Conservation (phyloP, 2,329 filamentous ascomycete genomes). For the Ophiostoma himal-ulmi region DNA sequence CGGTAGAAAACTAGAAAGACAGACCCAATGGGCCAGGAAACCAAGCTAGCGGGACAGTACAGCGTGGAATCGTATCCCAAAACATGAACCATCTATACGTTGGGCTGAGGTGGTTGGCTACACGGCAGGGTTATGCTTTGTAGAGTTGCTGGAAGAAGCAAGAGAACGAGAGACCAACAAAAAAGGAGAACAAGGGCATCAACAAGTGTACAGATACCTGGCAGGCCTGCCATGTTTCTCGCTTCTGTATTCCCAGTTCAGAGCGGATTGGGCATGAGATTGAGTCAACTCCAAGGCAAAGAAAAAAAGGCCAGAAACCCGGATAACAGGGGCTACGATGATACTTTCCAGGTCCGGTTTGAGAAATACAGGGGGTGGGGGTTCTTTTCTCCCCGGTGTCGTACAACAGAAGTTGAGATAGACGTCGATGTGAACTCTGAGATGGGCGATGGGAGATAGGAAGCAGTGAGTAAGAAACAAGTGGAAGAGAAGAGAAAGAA, state of each 20-base stretch:
- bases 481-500: not conserved
- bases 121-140: not conserved
- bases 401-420: not conserved
- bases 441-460: not conserved
- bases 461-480: not conserved
- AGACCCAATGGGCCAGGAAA: not conserved
- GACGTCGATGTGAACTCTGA: not conserved
- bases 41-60: not conserved
- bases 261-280: not conserved
- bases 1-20: not conserved
- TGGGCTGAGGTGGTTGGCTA: slow-evolving; percentile 6
- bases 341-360: not conserved
- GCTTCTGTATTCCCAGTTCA: slow-evolving; percentile 3
- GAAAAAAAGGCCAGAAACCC: not conserved
- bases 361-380: not conserved
- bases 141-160: not conserved
- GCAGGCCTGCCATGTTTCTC: slow-evolving; percentile 11
- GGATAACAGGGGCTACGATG: not conserved
- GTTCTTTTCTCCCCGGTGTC: slow-evolving; percentile 9
- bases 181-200: not conserved
- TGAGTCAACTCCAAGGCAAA: not conserved
- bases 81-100: not conserved
- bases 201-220: not conserved
- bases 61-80: not conserved
- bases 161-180: not conserved